Base-by-base conservation (phyloP, 495 filamentous ascomycete species). In the Hypoxylon subgilvum region DNA sequence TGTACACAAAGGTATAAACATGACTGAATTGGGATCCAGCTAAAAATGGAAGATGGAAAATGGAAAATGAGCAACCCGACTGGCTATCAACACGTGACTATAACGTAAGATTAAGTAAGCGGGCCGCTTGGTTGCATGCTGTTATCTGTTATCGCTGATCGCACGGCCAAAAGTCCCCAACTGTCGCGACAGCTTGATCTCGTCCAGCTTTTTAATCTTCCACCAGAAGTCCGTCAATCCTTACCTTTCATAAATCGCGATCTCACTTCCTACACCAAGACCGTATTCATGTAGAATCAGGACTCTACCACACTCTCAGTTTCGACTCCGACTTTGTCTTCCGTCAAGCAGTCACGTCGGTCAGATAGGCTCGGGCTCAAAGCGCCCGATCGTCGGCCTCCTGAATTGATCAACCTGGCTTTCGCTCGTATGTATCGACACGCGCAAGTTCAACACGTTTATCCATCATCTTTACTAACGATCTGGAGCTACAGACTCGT, bases 81-180 rank as follows among this genome's bases (percentile, higher is more conserved):
- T n/a, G n/a, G n/a, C 61, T 67, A 67, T 67, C 65, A 39, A 14
- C 65, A 65, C 45, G 65, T 67, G 65, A 67, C 38, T n/a, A 17
- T 31, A 40, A 48, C 39, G 13, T 38, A 38, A 17, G 7, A 17
- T 50, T 47, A 61, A 45, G 50, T 44, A 56, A 54, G 31, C 35
- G 45, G 51, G n/a, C 35, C 41, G 6, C 40, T 44, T 46, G 27
- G 36, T 60, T 60, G 52, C 46, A 40, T 35, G 35, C 21, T 35
- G 42, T 64, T 64, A 64, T 64, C 61, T 48, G n/a, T n/a, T 44
- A 45, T 51, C 38, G 61, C 61, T 48, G 61, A 60, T 61, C 57
- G 45, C 61, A 53, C 49, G 44, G 54, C 38, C n/a, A 45, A 53
- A 64, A 61, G 16, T 47, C 50, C 45, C 61, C 46, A 50, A 61